A percentile compares a stretch with the other conserved stretches of the same genome.
phyloP scores from a whole-genome alignment of 179 eudicot species.

The Corrigiola litoralis region DNA sequence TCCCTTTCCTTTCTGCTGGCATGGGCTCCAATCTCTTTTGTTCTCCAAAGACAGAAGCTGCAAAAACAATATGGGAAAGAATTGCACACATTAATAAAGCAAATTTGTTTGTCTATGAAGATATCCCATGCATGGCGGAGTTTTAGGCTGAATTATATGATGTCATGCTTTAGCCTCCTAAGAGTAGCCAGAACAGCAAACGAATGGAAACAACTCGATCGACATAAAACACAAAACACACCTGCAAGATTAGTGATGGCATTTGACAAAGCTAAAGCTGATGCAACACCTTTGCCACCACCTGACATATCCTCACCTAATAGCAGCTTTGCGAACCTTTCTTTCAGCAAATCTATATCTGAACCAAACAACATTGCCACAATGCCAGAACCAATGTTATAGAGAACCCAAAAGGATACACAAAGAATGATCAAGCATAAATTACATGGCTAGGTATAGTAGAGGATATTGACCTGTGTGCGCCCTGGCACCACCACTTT shows the following conservation, averaged over 20 bases:
- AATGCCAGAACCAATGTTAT: background rate
- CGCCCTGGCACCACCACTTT: conserved; percentile 4
- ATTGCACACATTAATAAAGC: too few relatives aligned
- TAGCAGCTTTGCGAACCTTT: conserved; percentile 68
- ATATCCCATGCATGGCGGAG: too few relatives aligned
- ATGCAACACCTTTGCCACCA: conserved; percentile 88
- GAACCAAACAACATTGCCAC: conserved; percentile 10
- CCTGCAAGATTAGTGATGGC: conserved; percentile 94
- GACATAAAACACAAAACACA: conserved; percentile 5
- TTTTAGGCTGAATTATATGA: background rate
- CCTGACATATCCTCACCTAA: conserved; percentile 93
- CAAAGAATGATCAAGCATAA: too few relatives aligned
- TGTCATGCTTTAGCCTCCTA: background rate
- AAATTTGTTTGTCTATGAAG: too few relatives aligned
- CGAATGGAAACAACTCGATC: too few relatives aligned
- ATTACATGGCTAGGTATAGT: too few relatives aligned
- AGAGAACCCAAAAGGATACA: too few relatives aligned
- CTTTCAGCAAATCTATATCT: conserved; percentile 76
- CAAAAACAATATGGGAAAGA: background rate
- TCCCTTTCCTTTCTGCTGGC: conserved; percentile 58
- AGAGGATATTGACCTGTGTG: conserved; percentile 18
- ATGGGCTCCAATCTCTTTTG: conserved; percentile 68
- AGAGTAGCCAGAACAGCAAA: too few relatives aligned
- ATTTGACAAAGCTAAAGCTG: conserved; percentile 90
- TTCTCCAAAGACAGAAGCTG: conserved; percentile 88